These are phyloP conservation scores for Neonectria neomacrospora DNA, from an alignment of 2,329 filamentous ascomycete species.

Conservation along the genomic window DNA sequence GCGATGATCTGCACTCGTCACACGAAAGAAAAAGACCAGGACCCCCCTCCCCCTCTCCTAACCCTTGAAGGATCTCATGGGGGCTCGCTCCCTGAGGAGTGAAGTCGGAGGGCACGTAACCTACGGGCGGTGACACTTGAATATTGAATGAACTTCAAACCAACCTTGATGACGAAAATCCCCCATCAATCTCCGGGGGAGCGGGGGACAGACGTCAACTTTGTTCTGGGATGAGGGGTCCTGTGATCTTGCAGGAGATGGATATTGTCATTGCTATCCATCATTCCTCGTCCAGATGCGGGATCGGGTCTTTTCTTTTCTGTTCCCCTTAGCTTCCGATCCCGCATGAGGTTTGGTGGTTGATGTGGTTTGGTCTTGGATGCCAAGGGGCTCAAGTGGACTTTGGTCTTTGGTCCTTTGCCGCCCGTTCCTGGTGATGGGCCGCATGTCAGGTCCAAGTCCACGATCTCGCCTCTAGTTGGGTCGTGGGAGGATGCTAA, in stretches of 20 bases:
- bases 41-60: conserved; percentile 20
- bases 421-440: conserved; percentile 25
- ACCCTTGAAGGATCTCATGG: conserved; percentile 23
- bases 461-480: conserved; percentile 11
- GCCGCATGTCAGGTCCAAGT: conserved; percentile 18
- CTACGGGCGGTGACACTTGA: conserved; percentile 11
- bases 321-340: no score
- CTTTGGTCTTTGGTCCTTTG: conserved; percentile 1
- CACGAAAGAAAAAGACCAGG: conserved; percentile 27
- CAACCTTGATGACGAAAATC: background rate
- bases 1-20: conserved; percentile 37
- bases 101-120: conserved; percentile 8
- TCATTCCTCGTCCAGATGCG: conserved; percentile 1
- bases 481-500: background rate
- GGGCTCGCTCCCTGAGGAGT: conserved; percentile 12
- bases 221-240: conserved; percentile 2
- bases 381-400: background rate
- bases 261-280: background rate
- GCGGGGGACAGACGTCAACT: conserved; percentile 11
- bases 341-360: background rate
- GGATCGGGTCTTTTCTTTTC: no score
- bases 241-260: conserved; percentile 1
- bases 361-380: background rate
- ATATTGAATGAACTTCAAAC: conserved; percentile 5
- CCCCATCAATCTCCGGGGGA: conserved; percentile 20